Evolutionary conservation across 495 filamentous ascomycete species (phyloP).

Genomic region (Corynascus novoguineensis): DNA sequence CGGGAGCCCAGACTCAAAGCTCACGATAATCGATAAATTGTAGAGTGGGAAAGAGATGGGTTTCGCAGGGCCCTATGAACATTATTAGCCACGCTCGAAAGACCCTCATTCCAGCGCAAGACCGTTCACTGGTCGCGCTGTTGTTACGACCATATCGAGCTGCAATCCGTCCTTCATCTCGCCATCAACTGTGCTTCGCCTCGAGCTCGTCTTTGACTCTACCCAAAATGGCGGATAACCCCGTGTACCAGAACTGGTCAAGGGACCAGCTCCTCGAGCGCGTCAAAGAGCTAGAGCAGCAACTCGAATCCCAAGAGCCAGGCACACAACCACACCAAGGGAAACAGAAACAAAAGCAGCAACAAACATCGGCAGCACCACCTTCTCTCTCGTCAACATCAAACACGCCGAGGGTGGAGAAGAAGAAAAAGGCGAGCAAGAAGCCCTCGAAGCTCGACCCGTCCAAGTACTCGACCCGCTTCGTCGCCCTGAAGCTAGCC

Average conservation of each 20-base stretch:
- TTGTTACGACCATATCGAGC: neutral
- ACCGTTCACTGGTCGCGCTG: neutral
- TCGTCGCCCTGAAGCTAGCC: slow-evolving; percentile 86
- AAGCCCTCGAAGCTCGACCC: slow-evolving; percentile 51
- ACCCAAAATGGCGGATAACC: slow-evolving; percentile 25
- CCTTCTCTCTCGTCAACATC: too few species aligned
- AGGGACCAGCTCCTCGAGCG: slow-evolving; percentile 59
- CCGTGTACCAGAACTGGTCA: slow-evolving; percentile 51
- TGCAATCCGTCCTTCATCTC: neutral
- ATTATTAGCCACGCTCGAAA: neutral
- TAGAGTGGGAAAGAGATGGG: neutral
- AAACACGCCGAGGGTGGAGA: too few species aligned
- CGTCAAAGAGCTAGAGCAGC: slow-evolving; percentile 56
- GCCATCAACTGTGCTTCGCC: neutral
- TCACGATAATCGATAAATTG: too few species aligned
- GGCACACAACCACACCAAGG: slow-evolving; percentile 8
- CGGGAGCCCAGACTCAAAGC: neutral
- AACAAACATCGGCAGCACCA: slow-evolving; percentile 10
- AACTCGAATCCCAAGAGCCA: neutral
- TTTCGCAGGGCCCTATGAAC: slow-evolving; percentile 11
- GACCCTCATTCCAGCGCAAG: slow-evolving; percentile 6
- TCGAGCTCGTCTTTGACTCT: neutral
- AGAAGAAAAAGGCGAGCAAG: slow-evolving; percentile 33
- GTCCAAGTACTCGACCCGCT: slow-evolving; percentile 72
- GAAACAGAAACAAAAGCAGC: slow-evolving; percentile 8